Evolutionary conservation across 192 early-diverging fungal species (phyloP).

Genomic region (Podila minutissima): DNA sequence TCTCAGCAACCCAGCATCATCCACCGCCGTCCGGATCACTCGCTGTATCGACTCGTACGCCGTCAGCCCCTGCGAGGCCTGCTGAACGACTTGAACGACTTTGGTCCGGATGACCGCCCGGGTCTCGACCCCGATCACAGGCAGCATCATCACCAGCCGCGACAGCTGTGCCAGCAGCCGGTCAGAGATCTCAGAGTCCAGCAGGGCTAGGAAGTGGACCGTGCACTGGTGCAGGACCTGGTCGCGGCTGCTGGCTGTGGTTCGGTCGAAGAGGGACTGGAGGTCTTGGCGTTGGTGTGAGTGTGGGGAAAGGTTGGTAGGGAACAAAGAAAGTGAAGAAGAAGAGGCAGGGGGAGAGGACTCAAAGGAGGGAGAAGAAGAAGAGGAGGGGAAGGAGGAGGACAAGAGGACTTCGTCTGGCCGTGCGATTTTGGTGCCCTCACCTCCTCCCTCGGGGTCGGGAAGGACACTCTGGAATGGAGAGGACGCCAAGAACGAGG

Average conservation of each 20-base stretch:
- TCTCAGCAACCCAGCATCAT: slow-evolving; percentile 24
- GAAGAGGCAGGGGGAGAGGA: neutral
- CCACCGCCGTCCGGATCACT: slow-evolving; percentile 22
- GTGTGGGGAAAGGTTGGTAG: neutral
- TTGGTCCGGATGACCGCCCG: slow-evolving; percentile 19
- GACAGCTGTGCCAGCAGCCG: slow-evolving; percentile 15
- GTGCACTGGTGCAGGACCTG: slow-evolving; percentile 39
- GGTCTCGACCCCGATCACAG: slow-evolving; percentile 29
- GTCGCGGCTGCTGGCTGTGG: slow-evolving; percentile 1
- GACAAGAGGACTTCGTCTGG: neutral
- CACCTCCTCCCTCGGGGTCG: too few species aligned
- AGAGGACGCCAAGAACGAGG: too few species aligned
- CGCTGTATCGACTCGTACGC: slow-evolving; percentile 10
- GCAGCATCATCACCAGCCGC: slow-evolving; percentile 34
- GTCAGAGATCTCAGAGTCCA: slow-evolving; percentile 27
- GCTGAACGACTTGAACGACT: slow-evolving; percentile 23
- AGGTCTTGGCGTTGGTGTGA: neutral
- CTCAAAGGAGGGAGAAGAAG: neutral
- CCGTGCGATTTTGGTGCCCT: too few species aligned
- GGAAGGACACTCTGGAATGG: too few species aligned
- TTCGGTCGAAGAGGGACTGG: neutral
- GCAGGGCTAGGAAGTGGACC: slow-evolving; percentile 24
- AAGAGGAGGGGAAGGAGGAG: neutral
- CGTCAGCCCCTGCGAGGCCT: slow-evolving; percentile 3
- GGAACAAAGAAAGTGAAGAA: neutral